Conservation (phyloP, 2,329 filamentous ascomycete genomes). For the Pseudogymnoascus sp. region DNA sequence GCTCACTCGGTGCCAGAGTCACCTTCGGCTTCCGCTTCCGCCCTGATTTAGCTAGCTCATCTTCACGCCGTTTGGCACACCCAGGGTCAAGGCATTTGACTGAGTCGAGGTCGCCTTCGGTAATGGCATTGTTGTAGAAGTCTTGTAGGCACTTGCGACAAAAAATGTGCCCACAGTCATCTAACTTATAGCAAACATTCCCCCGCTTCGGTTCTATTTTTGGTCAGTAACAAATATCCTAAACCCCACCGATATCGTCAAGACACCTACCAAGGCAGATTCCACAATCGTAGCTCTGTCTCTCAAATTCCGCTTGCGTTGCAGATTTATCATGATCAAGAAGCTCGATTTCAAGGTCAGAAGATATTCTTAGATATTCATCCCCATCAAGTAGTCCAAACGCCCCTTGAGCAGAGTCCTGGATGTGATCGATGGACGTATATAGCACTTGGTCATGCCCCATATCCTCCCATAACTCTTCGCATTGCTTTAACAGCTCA, state of each 20-base stretch:
- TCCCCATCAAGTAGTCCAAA: slow-evolving; percentile 49
- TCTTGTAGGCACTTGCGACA: slow-evolving; percentile 81
- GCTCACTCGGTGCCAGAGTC: slow-evolving; percentile 72
- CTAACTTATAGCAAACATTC: slow-evolving; percentile 67
- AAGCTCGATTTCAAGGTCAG: slow-evolving; percentile 60
- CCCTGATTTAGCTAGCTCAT: slow-evolving; percentile 33
- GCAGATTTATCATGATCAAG: slow-evolving; percentile 72
- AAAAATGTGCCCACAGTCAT: slow-evolving; percentile 84
- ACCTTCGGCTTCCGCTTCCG: slow-evolving; percentile 51
- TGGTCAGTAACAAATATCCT: slow-evolving; percentile 8
- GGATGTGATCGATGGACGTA: slow-evolving; percentile 56
- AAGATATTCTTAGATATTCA: slow-evolving; percentile 44
- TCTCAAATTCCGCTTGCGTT: slow-evolving; percentile 68
- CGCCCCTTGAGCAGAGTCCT: slow-evolving; percentile 50
- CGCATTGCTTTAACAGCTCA: slow-evolving; percentile 43
- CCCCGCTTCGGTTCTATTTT: slow-evolving; percentile 79
- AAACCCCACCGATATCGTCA: slow-evolving; percentile 15
- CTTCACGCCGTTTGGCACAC: slow-evolving; percentile 59
- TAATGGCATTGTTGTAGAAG: slow-evolving; percentile 84
- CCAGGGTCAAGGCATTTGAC: slow-evolving; percentile 74
- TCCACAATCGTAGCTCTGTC: slow-evolving; percentile 79
- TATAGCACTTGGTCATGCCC: slow-evolving; percentile 54
- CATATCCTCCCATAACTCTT: slow-evolving; percentile 54
- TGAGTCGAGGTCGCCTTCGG: slow-evolving; percentile 69
- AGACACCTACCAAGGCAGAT: slow-evolving; percentile 61